Percentiles rank a stretch among this genome's conserved stretches.
These are phyloP conservation scores for Kentomonas sorsogonicus DNA, from an alignment of 208 protist genomes.

Conservation along the genomic window DNA sequence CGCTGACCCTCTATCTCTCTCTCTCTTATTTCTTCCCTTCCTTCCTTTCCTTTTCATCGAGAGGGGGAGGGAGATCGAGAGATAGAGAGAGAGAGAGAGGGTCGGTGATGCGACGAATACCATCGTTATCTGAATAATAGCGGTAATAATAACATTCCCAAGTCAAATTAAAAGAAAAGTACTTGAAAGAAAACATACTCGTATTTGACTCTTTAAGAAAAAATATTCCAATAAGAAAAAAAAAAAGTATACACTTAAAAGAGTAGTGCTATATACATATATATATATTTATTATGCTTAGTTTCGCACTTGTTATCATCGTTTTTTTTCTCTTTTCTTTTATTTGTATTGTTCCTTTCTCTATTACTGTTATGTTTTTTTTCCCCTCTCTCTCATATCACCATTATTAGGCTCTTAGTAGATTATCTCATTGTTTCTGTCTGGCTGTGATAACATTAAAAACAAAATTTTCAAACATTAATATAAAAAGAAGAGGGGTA, in stretches of 20 bases:
- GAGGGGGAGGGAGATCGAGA: too few relatives aligned
- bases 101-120: too few relatives aligned
- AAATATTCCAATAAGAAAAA: background rate
- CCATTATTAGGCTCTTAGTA: background rate
- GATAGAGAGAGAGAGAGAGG: too few relatives aligned
- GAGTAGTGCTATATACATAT: background rate
- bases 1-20: conserved; percentile 2
- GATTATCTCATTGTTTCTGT: background rate
- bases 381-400: conserved; percentile 5
- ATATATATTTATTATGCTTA: conserved; percentile 5
- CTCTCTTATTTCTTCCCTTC: conserved; percentile 6
- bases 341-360: conserved; percentile 16
- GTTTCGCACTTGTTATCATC: too few relatives aligned
- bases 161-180: background rate
- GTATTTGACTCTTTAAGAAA: background rate
- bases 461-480: background rate
- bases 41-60: too few relatives aligned
- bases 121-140: conserved; percentile 8
- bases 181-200: background rate
- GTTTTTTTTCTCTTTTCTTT: conserved; percentile 13
- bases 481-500: background rate
- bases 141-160: conserved; percentile 3
- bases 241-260: background rate
- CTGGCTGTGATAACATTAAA: background rate
- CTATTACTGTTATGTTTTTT: conserved; percentile 13